Conservation (phyloP, 2,329 filamentous ascomycete genomes). For the Xylariaceae sp. region DNA sequence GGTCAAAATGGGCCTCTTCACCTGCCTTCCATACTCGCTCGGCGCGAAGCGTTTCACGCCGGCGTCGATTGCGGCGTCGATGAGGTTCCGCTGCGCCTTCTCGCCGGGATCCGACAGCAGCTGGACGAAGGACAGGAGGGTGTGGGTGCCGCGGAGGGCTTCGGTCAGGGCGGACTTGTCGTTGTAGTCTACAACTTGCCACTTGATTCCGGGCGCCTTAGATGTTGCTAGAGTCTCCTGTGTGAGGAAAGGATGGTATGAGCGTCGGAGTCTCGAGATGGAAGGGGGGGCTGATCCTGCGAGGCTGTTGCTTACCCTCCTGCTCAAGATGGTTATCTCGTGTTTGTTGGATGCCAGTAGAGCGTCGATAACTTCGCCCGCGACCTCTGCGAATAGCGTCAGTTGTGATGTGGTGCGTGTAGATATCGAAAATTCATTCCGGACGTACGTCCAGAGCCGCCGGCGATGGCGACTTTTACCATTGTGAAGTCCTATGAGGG, state of each 20-base stretch:
- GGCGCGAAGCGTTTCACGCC: constrained; percentile 60
- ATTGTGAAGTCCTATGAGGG: too few relatives aligned
- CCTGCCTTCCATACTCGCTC: constrained; percentile 49
- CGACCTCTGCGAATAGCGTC: constrained; percentile 40
- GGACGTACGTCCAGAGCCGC: constrained; percentile 42
- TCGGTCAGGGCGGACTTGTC: constrained; percentile 34
- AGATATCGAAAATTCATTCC: too few relatives aligned
- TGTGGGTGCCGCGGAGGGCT: constrained; percentile 45
- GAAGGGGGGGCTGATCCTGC: too few relatives aligned
- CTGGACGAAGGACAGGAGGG: constrained; percentile 49
- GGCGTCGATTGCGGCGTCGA: constrained; percentile 55
- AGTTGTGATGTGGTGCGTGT: too few relatives aligned
- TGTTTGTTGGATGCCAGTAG: constrained; percentile 47
- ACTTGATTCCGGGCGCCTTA: too few relatives aligned
- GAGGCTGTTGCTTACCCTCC: constrained; percentile 40
- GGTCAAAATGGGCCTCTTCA: too few relatives aligned
- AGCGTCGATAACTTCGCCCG: constrained; percentile 48
- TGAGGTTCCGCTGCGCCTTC: constrained; percentile 48
- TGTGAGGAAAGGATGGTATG: too few relatives aligned
- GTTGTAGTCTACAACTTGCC: constrained; percentile 42
- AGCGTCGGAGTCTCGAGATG: too few relatives aligned
- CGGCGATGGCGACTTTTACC: constrained; percentile 43
- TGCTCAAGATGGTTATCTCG: constrained; percentile 47
- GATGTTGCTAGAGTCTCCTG: too few relatives aligned
- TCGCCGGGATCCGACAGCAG: constrained; percentile 30